phyloP scores from a whole-genome alignment of 1,139 yeast genomes.

The Magnusiomyces suaveolens region DNA sequence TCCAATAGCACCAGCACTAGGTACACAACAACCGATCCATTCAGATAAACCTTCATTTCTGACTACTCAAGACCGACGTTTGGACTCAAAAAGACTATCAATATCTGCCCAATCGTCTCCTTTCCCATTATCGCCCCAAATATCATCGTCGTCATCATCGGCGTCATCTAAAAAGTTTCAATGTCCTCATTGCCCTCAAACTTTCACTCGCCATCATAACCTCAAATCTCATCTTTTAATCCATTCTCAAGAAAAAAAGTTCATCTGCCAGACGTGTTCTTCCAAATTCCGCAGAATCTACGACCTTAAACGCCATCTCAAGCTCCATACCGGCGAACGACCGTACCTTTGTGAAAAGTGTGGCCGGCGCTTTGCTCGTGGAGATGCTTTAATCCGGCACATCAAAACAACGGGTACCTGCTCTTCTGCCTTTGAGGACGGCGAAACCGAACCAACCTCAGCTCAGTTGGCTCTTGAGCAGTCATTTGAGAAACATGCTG shows the following conservation, averaged over 20 bases:
- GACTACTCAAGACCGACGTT: background rate
- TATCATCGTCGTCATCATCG: no score
- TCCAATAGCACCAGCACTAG: background rate
- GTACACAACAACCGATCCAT: background rate
- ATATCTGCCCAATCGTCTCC: background rate
- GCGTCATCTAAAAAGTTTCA: conserved; percentile 1
- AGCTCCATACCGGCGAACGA: conserved; percentile 66
- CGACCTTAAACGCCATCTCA: conserved; percentile 66
- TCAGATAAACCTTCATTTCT: background rate
- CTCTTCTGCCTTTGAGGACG: no score
- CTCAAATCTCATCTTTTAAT: conserved; percentile 64
- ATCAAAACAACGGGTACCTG: conserved; percentile 36
- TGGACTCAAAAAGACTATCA: background rate
- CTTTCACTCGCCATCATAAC: conserved; percentile 31
- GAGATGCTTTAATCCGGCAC: conserved; percentile 66
- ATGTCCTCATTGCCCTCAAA: conserved; percentile 14
- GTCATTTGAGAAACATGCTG: no score
- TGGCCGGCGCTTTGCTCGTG: conserved; percentile 60
- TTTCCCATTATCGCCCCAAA: background rate
- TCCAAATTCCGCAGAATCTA: conserved; percentile 61
- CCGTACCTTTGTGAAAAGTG: conserved; percentile 58
- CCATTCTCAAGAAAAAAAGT: conserved; percentile 61
- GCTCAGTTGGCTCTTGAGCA: no score
- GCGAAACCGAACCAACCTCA: no score
- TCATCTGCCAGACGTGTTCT: conserved; percentile 54